Evolutionary conservation across 2,329 filamentous ascomycete genomes (phyloP).

Genomic region (Metarhizium brunneum): DNA sequence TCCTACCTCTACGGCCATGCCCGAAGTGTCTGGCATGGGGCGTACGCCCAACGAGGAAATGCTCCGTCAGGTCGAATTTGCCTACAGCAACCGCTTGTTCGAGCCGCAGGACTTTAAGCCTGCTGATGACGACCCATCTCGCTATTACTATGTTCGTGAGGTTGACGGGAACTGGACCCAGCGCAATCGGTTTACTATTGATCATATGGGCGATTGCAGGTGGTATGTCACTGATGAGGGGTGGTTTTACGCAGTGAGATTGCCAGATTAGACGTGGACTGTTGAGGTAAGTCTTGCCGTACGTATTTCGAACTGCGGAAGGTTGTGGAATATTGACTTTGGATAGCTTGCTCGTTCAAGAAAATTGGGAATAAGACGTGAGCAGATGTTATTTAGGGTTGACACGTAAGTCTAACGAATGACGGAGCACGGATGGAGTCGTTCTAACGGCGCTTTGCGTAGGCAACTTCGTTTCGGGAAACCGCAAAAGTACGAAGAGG

Average conservation of each 20-base stretch:
- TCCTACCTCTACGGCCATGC: slow-evolving; percentile 11
- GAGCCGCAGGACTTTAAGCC: slow-evolving; percentile 56
- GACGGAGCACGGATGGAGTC: not conserved
- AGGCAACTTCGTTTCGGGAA: not conserved
- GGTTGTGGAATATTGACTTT: not conserved
- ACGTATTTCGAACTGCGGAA: too few relatives aligned
- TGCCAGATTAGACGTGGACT: slow-evolving; percentile 26
- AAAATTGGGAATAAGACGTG: not conserved
- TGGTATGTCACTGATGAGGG: slow-evolving; percentile 52
- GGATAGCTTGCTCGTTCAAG: not conserved
- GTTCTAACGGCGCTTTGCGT: not conserved
- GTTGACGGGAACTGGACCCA: slow-evolving; percentile 51
- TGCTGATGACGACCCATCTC: slow-evolving; percentile 47
- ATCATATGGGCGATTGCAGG: slow-evolving; percentile 44
- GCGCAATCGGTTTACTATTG: slow-evolving; percentile 50
- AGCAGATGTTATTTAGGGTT: not conserved
- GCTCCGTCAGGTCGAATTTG: slow-evolving; percentile 37
- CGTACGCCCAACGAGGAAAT: slow-evolving; percentile 39
- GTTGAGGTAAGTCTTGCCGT: not conserved
- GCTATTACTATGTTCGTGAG: slow-evolving; percentile 54
- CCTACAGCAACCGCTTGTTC: slow-evolving; percentile 39
- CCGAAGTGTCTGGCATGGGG: slow-evolving; percentile 44
- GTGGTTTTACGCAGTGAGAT: slow-evolving; percentile 51
- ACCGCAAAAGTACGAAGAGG: not conserved
- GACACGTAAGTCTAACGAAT: not conserved